Conservation (phyloP, 495 filamentous ascomycete species). For the Jackrogersella minutella region DNA sequence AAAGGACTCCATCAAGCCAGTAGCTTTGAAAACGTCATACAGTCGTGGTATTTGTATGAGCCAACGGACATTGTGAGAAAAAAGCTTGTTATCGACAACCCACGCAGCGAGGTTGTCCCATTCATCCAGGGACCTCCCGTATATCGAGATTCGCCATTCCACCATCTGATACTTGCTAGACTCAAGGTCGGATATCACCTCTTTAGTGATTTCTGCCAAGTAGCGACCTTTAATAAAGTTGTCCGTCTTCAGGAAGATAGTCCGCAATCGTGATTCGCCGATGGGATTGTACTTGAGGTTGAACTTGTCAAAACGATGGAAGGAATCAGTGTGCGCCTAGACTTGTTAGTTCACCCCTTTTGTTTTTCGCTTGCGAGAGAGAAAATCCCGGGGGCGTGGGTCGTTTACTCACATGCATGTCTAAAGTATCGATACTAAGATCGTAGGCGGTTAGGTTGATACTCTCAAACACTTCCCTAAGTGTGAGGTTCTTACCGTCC, state of each 20-base stretch:
- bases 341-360: slow-evolving; percentile 6
- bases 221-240: slow-evolving; percentile 97
- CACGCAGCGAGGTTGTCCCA: slow-evolving; percentile 98
- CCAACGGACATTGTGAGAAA: slow-evolving; percentile 97
- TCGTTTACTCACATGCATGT: slow-evolving; percentile 82
- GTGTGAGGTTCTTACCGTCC: slow-evolving; percentile 90
- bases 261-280: slow-evolving; percentile 90
- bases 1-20: slow-evolving; percentile 83
- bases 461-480: slow-evolving; percentile 94
- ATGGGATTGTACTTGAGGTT: slow-evolving; percentile 99
- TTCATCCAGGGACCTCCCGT: slow-evolving; percentile 88
- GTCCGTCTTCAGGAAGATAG: slow-evolving; percentile 98
- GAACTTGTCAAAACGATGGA: slow-evolving; percentile 99
- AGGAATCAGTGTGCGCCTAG: slow-evolving; percentile 94
- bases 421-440: slow-evolving; percentile 95
- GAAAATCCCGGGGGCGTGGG: not conserved
- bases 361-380: not conserved
- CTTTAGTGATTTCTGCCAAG: slow-evolving; percentile 95
- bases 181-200: slow-evolving; percentile 97
- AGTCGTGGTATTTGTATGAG: slow-evolving; percentile 93
- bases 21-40: slow-evolving; percentile 94
- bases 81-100: slow-evolving; percentile 99
- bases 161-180: slow-evolving; percentile 99
- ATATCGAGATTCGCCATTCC: slow-evolving; percentile 98
- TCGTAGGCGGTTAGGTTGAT: slow-evolving; percentile 98